phyloP scores from a whole-genome alignment of 257 asterid species.

The Ehretia macrophylla region DNA sequence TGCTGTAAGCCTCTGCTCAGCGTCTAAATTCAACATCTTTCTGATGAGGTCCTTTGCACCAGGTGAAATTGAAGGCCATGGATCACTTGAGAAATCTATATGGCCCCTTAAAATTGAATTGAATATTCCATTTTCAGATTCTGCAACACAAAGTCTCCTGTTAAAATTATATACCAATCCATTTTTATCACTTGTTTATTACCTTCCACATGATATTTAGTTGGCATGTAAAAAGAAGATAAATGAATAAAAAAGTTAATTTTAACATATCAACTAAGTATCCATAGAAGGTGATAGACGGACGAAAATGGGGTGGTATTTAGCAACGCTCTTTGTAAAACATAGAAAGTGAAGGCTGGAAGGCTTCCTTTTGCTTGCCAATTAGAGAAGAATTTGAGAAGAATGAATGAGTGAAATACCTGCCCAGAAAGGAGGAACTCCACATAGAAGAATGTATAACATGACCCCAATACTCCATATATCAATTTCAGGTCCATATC shows the following conservation, averaged over 20 bases:
- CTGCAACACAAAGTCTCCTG: conserved; percentile 21
- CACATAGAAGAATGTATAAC: conserved; percentile 83
- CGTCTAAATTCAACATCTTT: conserved; percentile 75
- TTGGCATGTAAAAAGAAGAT: too few relatives aligned
- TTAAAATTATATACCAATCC: too few relatives aligned
- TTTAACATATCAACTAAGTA: too few relatives aligned
- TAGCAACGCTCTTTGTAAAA: too few relatives aligned
- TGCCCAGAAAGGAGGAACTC: conserved; percentile 98
- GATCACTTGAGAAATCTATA: conserved; percentile 77
- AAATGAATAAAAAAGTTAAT: too few relatives aligned
- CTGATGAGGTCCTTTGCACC: conserved; percentile 92
- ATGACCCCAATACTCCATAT: conserved; percentile 97
- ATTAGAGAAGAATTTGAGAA: too few relatives aligned
- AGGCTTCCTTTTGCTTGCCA: too few relatives aligned
- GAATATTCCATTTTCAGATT: conserved; percentile 91
- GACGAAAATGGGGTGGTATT: too few relatives aligned
- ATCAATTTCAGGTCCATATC: conserved; percentile 89
- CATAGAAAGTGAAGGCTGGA: too few relatives aligned
- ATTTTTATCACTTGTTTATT: too few relatives aligned
- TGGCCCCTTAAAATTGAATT: conserved; percentile 80
- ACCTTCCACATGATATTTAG: too few relatives aligned
- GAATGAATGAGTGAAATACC: conserved; percentile 21
- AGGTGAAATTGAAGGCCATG: conserved; percentile 87
- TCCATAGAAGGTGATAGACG: too few relatives aligned
- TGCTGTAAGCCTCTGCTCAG: conserved; percentile 84